Base-by-base conservation (phyloP, 2,329 filamentous ascomycete species). In the Dissoconium aciculare region DNA sequence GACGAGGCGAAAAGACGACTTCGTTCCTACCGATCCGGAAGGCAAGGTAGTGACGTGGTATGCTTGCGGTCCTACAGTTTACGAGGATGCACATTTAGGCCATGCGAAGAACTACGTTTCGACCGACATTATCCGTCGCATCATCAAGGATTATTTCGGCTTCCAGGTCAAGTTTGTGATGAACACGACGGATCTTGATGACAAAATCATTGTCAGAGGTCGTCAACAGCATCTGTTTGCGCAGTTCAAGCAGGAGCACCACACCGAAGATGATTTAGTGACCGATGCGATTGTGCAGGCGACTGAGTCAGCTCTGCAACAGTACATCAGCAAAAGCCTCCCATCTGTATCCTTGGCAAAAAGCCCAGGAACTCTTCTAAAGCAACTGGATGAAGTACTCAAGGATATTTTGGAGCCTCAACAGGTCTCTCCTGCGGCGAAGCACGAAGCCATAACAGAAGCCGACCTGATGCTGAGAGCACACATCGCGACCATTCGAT, bases 71-170 rank as follows among this genome's bases (percentile, higher is more conserved):
- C 83, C 83, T 35, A 93, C 83, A 1, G 52, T 56, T 5, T 84
- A 85, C 53, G 80, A 85, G 53, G 77, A 84, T 58, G 70, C 76
- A 39, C 81, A 87, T 61, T 57, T 87, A 38, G 78, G 82, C 15
- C 83, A 92, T 56, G 83, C 81, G 16, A 67, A 82, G 44, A 92
- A 92, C 60, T 92, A 92, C 68, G 80, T 92, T 40, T 81, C 77
- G 29, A 87, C 81, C 27, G 84, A 93, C 55, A 84, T 92, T 40
- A 74, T 92, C 44, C 71, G 84, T 38, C 74, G 84, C 47, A 81
- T 92, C 45, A 59, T 92, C 55, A 64, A 69, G 48, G 74, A 87
- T 54, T 87, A 89, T 57, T 91, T 92, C 53, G 71, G 73, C 38
- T 89, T 79, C 54, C 63, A 83, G 25, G 71, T 92, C 43, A 72